Percentiles rank a stretch among this genome's conserved stretches.
Evolutionary conservation across 148 eudicot genomes (phyloP).

Genomic region (Cornus kousa): DNA sequence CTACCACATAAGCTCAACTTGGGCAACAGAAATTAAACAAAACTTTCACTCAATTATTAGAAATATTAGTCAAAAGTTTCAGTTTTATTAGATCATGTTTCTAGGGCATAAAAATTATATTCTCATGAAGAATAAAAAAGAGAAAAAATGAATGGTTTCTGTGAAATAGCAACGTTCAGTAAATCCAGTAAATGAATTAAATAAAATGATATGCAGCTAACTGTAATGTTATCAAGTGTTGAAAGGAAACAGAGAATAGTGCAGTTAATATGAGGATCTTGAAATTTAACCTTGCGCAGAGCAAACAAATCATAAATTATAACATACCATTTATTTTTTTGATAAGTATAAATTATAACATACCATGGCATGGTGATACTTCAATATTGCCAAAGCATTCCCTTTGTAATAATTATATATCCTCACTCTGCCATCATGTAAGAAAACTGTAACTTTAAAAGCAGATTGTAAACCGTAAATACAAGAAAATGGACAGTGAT

Average conservation of each 20-base stretch:
- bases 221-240: background rate
- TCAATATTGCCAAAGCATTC: constrained; percentile 78
- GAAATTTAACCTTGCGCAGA: background rate
- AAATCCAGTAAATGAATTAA: too few relatives aligned
- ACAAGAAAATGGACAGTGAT: background rate
- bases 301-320: background rate
- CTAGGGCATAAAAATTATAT: background rate
- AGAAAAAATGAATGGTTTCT: background rate
- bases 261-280: background rate
- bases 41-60: background rate
- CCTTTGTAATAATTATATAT: constrained; percentile 83
- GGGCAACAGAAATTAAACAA: background rate
- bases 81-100: background rate
- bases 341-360: background rate
- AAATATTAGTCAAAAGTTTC: background rate
- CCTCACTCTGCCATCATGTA: constrained; percentile 53
- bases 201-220: too few relatives aligned
- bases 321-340: constrained; percentile 60
- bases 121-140: background rate
- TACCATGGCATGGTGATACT: constrained; percentile 76
- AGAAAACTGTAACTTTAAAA: background rate
- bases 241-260: background rate
- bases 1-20: background rate
- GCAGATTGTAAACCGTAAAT: background rate
- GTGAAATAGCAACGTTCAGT: background rate